phyloP scores from a whole-genome alignment of 1,139 yeast genomes.

The Candida gigantensis region DNA sequence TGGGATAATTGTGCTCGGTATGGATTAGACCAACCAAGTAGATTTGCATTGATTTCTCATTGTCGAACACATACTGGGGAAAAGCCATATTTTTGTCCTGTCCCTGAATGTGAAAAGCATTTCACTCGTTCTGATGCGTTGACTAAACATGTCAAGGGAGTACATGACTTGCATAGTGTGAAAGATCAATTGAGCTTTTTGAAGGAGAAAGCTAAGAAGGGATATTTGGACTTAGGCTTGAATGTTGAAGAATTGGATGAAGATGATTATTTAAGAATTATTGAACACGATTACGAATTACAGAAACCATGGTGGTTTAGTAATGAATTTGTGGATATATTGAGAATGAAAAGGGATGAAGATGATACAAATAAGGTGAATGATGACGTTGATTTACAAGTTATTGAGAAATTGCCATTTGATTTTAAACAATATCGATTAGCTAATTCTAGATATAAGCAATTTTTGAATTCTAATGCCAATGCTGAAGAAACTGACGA shows the following conservation, averaged over 20 bases:
- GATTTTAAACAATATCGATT: conserved; percentile 37
- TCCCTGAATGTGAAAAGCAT: conserved; percentile 68
- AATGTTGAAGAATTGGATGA: conserved; percentile 14
- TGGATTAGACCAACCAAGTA: conserved; percentile 57
- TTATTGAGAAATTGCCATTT: conserved; percentile 30
- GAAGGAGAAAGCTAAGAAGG: conserved; percentile 25
- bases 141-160: conserved; percentile 62
- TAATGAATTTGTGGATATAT: conserved; percentile 28
- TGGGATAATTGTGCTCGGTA: conserved; percentile 63
- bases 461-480: conserved; percentile 16
- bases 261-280: conserved; percentile 20
- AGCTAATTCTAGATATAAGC: conserved; percentile 35
- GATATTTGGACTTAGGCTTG: conserved; percentile 16
- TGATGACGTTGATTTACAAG: conserved; percentile 9
- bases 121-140: conserved; percentile 64
- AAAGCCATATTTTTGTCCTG: conserved; percentile 64
- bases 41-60: conserved; percentile 63
- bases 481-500: conserved; percentile 13
- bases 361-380: conserved; percentile 7
- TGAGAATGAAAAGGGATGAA: conserved; percentile 18
- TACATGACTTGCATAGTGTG: conserved; percentile 52
- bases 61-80: conserved; percentile 69
- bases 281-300: conserved; percentile 37
- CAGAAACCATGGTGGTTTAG: conserved; percentile 49
- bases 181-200: conserved; percentile 35